Evolutionary conservation across 208 protist species (phyloP), one percentile per base, ranked within the genome.

Genomic region (Lotmaria passim): DNA sequence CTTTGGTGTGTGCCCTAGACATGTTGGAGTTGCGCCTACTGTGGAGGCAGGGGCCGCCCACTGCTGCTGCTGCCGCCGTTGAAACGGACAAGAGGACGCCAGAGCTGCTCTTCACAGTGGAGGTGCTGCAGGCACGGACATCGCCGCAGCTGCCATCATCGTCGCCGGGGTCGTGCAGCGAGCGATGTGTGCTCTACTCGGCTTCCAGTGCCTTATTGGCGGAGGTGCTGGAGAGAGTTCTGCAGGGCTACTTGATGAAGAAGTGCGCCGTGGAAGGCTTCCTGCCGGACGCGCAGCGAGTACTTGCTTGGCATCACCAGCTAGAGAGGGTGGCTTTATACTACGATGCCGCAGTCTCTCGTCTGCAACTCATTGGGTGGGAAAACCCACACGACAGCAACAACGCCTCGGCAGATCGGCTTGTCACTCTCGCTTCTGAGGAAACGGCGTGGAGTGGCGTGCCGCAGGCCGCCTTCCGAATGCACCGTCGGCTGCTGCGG

Each of bases 401-500:
- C 21, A 31, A 28, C 8, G 21, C 2, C 1, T 31, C 6, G 8
- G 21, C 47, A 3, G 24, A 43, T 5, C 12, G 14, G 23, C 21
- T 15, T 46, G 23, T 62, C 10, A 5, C n/a, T 28, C 43, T 64
- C 2, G 58, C 44, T 2, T 17, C 39, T 14, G 58, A 64, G 30
- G 11, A 3, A 0, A 43, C 24, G 0, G 14, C 41, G 28, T 50
- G 4, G 41, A n/a, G 4, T n/a, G 10, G 30, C 8, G 44, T 64
- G 17, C 58, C 58, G 7, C 43, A 38, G 11, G 15, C 30, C 8
- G 30, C 53, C 14, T 64, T 53, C n/a, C 41, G 43, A 3, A 7
- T 53, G n/a, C 43, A 64, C 31, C 58, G 58, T 2, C 58, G 36
- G 6, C 43, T 64, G 24, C n/a, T 64, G 5, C 19, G 26, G 17